phyloP scores from a whole-genome alignment of 2,329 filamentous ascomycete species.

The Colletotrichum echinochloae region DNA sequence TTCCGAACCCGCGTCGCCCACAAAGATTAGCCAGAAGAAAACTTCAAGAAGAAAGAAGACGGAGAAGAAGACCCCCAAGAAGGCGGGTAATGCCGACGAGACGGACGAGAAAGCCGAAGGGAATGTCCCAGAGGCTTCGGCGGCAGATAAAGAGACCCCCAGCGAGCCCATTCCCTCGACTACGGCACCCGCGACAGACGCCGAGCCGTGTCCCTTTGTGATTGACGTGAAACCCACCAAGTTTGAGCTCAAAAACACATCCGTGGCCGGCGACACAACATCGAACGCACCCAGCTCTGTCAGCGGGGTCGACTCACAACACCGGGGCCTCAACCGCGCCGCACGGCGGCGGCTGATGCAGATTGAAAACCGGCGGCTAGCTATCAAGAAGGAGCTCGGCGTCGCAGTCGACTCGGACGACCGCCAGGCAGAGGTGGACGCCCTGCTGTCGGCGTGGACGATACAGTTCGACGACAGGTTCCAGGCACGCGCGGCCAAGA shows the following conservation, averaged over 20 bases:
- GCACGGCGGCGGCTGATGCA: constrained; percentile 36
- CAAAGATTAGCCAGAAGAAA: constrained; percentile 37
- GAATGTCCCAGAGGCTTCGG: not conserved
- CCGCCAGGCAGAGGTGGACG: constrained; percentile 31
- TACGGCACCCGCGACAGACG: constrained; percentile 1
- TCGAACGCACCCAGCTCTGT: constrained; percentile 31
- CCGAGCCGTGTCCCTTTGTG: constrained; percentile 24
- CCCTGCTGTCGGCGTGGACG: constrained; percentile 29
- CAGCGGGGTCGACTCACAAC: constrained; percentile 23
- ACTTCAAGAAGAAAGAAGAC: constrained; percentile 26
- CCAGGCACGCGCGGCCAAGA: constrained; percentile 29
- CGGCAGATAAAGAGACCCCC: constrained; percentile 25
- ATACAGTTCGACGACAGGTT: constrained; percentile 29
- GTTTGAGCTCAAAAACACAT: not conserved
- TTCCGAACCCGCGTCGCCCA: constrained; percentile 21
- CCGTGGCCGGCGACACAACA: constrained; percentile 21
- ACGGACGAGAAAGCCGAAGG: constrained; percentile 3
- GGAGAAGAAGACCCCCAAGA: constrained; percentile 35
- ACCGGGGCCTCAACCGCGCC: constrained; percentile 35
- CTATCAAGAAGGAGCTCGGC: constrained; percentile 33
- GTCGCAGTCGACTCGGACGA: constrained; percentile 35
- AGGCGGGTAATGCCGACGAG: not conserved
- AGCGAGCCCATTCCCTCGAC: not conserved
- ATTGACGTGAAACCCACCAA: constrained; percentile 33
- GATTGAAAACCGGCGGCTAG: constrained; percentile 31